A percentile compares a stretch with the other conserved stretches of the same genome.
Conservation (phyloP, 2,329 filamentous ascomycete genomes). For the Penicillium janthinellum region DNA sequence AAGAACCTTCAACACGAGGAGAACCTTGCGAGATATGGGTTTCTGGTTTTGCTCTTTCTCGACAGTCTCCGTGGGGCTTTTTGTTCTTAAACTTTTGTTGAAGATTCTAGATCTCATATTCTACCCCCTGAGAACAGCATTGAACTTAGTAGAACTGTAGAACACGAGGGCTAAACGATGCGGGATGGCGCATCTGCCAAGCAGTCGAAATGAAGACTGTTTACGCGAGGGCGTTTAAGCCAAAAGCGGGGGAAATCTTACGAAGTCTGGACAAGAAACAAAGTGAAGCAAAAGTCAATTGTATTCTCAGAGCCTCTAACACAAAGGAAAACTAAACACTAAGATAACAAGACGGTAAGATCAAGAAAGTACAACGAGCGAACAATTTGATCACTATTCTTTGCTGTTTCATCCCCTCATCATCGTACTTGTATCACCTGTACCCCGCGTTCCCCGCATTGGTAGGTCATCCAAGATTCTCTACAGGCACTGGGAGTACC, state of each 20-base stretch:
- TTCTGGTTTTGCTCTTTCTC: neutral
- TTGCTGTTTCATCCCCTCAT: neutral
- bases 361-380: neutral
- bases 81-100: no score
- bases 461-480: neutral
- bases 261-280: neutral
- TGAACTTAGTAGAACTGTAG: neutral
- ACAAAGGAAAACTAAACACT: neutral
- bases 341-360: neutral
- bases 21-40: neutral
- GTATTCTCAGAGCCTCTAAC: neutral
- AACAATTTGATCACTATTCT: neutral
- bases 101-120: neutral
- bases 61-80: no score
- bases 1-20: neutral
- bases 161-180: neutral
- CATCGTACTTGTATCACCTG: neutral
- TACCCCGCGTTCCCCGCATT: neutral
- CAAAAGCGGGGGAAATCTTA: neutral
- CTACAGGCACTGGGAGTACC: slow-evolving; percentile 44
- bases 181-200: neutral
- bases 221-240: neutral
- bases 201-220: neutral
- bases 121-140: neutral
- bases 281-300: neutral